Evolutionary conservation across 371 early-diverging fungal genomes (phyloP).

Genomic region (Rhizopus sp.): DNA sequence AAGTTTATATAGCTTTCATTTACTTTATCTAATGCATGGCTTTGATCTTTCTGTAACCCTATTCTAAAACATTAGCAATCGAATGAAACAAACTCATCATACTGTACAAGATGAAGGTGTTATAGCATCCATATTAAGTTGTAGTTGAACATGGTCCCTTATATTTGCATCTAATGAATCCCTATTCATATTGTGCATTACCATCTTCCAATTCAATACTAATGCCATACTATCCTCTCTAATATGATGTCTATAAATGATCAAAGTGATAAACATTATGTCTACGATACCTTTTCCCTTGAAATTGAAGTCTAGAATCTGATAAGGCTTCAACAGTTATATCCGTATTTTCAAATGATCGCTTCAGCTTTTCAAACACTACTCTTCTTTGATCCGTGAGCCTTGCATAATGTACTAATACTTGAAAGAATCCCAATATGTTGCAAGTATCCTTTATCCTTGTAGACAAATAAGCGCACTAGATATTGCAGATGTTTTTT

Average conservation of each 20-base stretch:
- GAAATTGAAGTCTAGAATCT: conserved; percentile 23
- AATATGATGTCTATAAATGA: background rate
- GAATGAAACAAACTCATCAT: background rate
- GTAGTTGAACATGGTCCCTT: conserved; percentile 6
- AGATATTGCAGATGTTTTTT: too few relatives aligned
- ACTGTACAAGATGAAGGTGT: conserved; percentile 6
- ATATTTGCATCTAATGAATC: conserved; percentile 14
- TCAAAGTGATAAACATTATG: background rate
- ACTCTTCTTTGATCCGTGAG: conserved; percentile 21
- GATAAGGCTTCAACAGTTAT: conserved; percentile 19
- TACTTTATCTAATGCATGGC: background rate
- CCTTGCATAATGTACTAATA: conserved; percentile 30
- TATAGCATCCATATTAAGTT: conserved; percentile 8
- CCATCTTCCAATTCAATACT: conserved; percentile 25
- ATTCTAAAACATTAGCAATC: background rate
- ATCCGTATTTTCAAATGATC: conserved; percentile 1
- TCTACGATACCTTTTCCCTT: conserved; percentile 17
- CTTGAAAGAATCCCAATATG: conserved; percentile 34
- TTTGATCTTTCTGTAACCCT: conserved; percentile 10
- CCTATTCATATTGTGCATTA: background rate
- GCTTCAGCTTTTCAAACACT: conserved; percentile 19
- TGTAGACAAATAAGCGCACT: background rate
- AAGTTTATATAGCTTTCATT: conserved; percentile 4
- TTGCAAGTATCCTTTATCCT: conserved; percentile 36
- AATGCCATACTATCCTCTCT: conserved; percentile 8